Evolutionary conservation across 495 filamentous ascomycete genomes (phyloP), one percentile per base, ranked within the genome.

Genomic region (Alectoria sarmentosa): DNA sequence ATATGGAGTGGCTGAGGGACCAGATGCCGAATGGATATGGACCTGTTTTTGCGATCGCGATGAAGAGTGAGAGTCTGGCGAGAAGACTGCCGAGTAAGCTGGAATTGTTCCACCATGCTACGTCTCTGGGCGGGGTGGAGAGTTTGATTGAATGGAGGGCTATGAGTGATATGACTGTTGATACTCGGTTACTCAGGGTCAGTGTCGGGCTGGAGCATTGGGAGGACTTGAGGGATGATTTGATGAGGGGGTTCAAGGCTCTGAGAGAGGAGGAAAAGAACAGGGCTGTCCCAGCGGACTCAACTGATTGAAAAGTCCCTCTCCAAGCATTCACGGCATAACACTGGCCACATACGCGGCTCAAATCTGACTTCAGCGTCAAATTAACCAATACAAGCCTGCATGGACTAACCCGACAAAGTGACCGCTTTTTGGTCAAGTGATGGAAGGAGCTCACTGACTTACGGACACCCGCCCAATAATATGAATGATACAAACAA

Each of bases 1-100:
- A 83, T 62, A 82, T 78, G 28, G 76, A 77, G 0, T 98, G 92
- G 93, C 71, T 98, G 73, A 69, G 75, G 71, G 81, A 83, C 76
- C 94, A 98, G 79, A 97, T 98, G 94, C 92, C 93, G 19, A 84
- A 84, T 66, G 94, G 94, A 0, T 96, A 84, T 70, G 92, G 92
- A 0, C 88, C 94, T 6, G 94, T 98, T 13, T 98, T 98, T 70
- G 79, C 88, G 1, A 80, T 96, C 46, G 77, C 73, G 19, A 83
- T 90, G 81, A 81, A 82, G 65, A 77, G 78, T 7, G 80, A 83
- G 68, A 74, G 76, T 9, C 71, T 83, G 54, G 93, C 94, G 4
- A 79, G 80, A 42, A 74, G 77, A 46, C 73, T 98, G 61, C 94
- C 94, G 32, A 88, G 86, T 69, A 86, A 89, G 76, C 73, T 97